Evolutionary conservation across 164 flowering plant species (phyloP).

Genomic region (Macadamia tetraphylla): DNA sequence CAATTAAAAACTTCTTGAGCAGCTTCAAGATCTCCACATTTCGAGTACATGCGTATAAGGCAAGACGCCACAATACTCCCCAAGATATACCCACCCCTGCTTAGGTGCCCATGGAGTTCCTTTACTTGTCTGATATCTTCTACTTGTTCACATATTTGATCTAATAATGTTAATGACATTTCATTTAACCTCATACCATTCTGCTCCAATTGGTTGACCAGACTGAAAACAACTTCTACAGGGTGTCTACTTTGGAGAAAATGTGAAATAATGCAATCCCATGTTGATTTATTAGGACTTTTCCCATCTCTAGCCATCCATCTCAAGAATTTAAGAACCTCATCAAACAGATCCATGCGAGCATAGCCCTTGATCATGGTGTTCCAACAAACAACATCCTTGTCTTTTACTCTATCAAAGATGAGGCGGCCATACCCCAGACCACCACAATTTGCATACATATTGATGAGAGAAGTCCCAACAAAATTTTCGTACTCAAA

Average conservation of each 20-base stretch:
- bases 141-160: slow-evolving; percentile 13
- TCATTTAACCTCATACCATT: slow-evolving; percentile 7
- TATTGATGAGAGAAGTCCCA: slow-evolving; percentile 24
- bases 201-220: slow-evolving; percentile 14
- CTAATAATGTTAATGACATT: slow-evolving; percentile 5
- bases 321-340: slow-evolving; percentile 18
- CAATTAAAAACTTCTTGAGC: slow-evolving; percentile 19
- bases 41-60: slow-evolving; percentile 21
- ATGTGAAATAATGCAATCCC: slow-evolving; percentile 17
- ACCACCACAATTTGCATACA: slow-evolving; percentile 24
- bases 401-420: slow-evolving; percentile 22
- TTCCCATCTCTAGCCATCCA: slow-evolving; percentile 15
- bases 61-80: slow-evolving; percentile 13
- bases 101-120: slow-evolving; percentile 17
- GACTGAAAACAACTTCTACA: slow-evolving; percentile 6
- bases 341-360: slow-evolving; percentile 13
- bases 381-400: slow-evolving; percentile 28
- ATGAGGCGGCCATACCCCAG: slow-evolving; percentile 20
- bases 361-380: slow-evolving; percentile 26
- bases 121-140: slow-evolving; percentile 13
- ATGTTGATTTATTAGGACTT: slow-evolving; percentile 20
- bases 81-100: slow-evolving; percentile 4
- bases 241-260: slow-evolving; percentile 8
- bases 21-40: slow-evolving; percentile 15
- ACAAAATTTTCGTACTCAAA: slow-evolving; percentile 19